Conservation (phyloP, 345 rosid genomes). For the Kernera saxatilis region DNA sequence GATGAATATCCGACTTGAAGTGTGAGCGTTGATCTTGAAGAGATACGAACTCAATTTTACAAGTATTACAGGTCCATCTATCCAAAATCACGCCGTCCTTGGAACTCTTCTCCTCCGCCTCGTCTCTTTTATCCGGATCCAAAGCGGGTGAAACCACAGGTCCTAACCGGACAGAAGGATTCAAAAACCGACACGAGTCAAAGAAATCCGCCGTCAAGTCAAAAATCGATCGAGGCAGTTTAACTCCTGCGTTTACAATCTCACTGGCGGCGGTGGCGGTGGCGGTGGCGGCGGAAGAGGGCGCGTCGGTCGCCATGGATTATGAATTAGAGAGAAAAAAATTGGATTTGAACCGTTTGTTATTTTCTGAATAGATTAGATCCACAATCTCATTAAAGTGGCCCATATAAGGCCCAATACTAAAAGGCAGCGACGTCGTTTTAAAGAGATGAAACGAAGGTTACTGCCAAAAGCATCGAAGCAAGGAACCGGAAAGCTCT, state of each 20-base stretch:
- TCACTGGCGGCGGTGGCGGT: background rate
- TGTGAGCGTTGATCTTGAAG: slow-evolving; percentile 86
- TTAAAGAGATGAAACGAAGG: background rate
- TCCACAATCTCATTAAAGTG: background rate
- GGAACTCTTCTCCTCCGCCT: slow-evolving; percentile 29
- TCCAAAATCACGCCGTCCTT: slow-evolving; percentile 32
- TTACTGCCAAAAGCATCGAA: background rate
- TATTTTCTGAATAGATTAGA: background rate
- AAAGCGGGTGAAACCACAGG: slow-evolving; percentile 18
- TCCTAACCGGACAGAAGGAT: slow-evolving; percentile 36
- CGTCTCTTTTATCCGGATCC: slow-evolving; percentile 28
- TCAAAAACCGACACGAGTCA: slow-evolving; percentile 51
- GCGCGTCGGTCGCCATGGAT: slow-evolving; percentile 31
- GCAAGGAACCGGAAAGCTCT: background rate
- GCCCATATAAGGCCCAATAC: slow-evolving; percentile 9
- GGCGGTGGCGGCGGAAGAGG: slow-evolving; percentile 2
- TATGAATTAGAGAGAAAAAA: background rate
- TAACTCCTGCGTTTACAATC: slow-evolving; percentile 4
- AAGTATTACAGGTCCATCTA: slow-evolving; percentile 90
- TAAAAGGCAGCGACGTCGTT: background rate
- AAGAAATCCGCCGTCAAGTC: slow-evolving; percentile 54
- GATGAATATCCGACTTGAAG: slow-evolving; percentile 89
- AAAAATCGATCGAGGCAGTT: slow-evolving; percentile 56
- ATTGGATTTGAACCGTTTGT: background rate
- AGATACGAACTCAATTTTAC: slow-evolving; percentile 74